Base-by-base conservation (phyloP, 2,329 filamentous ascomycete genomes). In the Penicillium sp. region DNA sequence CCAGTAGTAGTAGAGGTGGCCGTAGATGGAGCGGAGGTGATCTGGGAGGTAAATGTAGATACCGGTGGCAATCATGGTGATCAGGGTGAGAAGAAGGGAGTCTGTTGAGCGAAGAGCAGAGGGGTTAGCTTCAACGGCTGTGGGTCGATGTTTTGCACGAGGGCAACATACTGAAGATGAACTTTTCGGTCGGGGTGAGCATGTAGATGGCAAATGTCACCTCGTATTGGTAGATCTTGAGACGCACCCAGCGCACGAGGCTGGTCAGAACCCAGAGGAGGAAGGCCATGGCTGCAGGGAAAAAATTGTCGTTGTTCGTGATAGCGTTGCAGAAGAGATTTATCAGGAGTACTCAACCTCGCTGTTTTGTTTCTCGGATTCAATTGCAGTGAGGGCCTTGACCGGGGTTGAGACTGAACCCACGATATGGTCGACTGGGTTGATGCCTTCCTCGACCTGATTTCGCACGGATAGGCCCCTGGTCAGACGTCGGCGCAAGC, bases 211-310 rank as follows among this genome's bases (percentile, higher is more conserved):
- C 90, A 78, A 96, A 95, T 12, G 94, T 97, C 76, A 98, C 94
- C 81, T 99, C 95, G 75, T 98, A 92, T 82, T 98, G 95, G 83
- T 98, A 97, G 76, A 93, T 88, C 84, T 99, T 99, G 78, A 93
- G 86, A 78, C 92, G 88, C 67, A 98, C 84, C 92, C 93, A 97
- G 76, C 89, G 88, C 66, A 91, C 85, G 70, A 96, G 74, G 35
- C 79, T 78, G 28, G 82, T 80, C 11, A 84, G 77, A 61, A 73
- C 54, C 66, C 73, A 74, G 61, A 75, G 66, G 25, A 69, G 51
- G 54, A 70, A 55, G 15, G 66, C 54, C 71, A 75, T 75, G 54
- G 51, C 62, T 57, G 54, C 39, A 20, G 56, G 54, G 35, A 43
- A 22, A 12, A 22, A 22, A n/a, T 43, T 14, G 31, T 6, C 12